Base-by-base conservation (phyloP, 2,329 filamentous ascomycete genomes). In the Aspergillus novofumigatus region DNA sequence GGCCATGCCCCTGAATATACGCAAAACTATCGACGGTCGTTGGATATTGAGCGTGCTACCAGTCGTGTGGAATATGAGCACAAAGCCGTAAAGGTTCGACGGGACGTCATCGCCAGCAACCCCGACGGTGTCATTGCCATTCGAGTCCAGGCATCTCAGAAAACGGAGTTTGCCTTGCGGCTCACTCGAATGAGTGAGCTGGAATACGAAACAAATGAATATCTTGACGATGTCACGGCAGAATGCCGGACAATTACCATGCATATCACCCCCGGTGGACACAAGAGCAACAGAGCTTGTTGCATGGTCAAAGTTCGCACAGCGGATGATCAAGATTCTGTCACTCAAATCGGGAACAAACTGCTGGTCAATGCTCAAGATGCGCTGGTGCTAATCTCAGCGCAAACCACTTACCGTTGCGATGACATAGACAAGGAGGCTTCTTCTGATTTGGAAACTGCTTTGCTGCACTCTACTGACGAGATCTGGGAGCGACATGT, bases 141-240 rank as follows among this genome's bases (percentile, higher is more conserved):
- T 17, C 67, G 67, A 20, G 48, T 76, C 17, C 49, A 57, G 42
- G 64, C 69, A 20, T 63, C 64, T 1, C 52, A 57, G 11, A 54
- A 59, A 5, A 56, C 62, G 2, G 62, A 74, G 4, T 70, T 72
- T 55, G 62, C 74, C 9, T 67, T 75, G 14, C 61, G 68, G 6
- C 52, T 70, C 20, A 65, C 61, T 45, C 72, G 77, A 3, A 67
- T 75, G 55, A 75, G 77, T 52, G 75, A 78, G 54, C 60, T 74
- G 11, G 75, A 77, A 51, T 77, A 71, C 62, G 77, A 78, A 60
- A 75, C 74, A 1, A 76, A 78, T 58, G 77, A 79, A 57, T 78
- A 76, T 56, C 63, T 77, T 21, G 75, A 78, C 58, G 72, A 72
- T 17, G 56, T 78, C 8, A 52, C 32, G 44, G 67, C 67, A 11